These are phyloP conservation scores for Globisporangium lucens DNA, from an alignment of 352 stramenopile genomes.

Conservation along the genomic window DNA sequence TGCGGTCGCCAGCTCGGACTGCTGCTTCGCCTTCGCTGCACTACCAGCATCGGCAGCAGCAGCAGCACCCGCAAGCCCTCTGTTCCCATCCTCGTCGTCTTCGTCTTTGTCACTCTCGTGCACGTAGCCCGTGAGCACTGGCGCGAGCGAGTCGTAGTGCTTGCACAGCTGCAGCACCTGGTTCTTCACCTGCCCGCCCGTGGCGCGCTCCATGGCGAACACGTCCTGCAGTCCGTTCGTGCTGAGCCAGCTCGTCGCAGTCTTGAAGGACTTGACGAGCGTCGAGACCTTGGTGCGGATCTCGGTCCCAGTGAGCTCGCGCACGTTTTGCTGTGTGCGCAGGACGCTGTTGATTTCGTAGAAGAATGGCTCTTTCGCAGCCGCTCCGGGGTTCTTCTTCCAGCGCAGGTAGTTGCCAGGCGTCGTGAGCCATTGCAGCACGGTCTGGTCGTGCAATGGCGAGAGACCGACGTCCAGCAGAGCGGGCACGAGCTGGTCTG, in stretches of 20 bases:
- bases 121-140: conserved; percentile 28
- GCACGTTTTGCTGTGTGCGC: conserved; percentile 22
- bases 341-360: conserved; percentile 37
- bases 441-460: conserved; percentile 21
- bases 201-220: conserved; percentile 23
- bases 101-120: conserved; percentile 21
- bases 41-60: neutral
- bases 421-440: conserved; percentile 36
- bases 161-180: conserved; percentile 39
- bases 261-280: conserved; percentile 37
- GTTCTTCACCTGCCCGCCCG: conserved; percentile 24
- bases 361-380: conserved; percentile 30
- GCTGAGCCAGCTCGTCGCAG: conserved; percentile 30
- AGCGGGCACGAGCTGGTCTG: neutral
- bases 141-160: conserved; percentile 35
- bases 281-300: conserved; percentile 26
- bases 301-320: conserved; percentile 23
- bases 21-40: conserved; percentile 1
- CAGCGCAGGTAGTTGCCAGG: conserved; percentile 41
- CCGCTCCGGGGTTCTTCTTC: conserved; percentile 18
- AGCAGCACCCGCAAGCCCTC: neutral
- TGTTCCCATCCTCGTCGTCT: neutral
- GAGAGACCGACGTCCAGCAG: conserved; percentile 17
- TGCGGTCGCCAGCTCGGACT: neutral
- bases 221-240: conserved; percentile 27